phyloP scores from a whole-genome alignment of 805 yeast genomes.

The Schizosaccharomyces cryophilus region DNA sequence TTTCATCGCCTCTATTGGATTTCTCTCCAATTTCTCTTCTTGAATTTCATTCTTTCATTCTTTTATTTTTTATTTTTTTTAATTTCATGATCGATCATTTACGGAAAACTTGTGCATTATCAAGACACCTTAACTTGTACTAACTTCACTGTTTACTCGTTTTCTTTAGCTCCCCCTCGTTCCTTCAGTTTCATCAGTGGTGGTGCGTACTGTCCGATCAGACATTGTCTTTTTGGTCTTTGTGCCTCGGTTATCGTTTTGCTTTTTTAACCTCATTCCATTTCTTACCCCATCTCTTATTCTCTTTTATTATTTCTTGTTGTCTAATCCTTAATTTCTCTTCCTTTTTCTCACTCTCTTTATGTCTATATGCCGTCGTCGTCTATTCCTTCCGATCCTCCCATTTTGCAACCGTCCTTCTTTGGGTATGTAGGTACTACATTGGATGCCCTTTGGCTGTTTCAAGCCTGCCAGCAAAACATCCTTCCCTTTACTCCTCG shows the following conservation, averaged over 20 bases:
- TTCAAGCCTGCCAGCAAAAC: slow-evolving; percentile 53
- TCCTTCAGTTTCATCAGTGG: no score
- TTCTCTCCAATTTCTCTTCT: background rate
- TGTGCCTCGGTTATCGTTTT: background rate
- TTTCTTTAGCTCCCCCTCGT: background rate
- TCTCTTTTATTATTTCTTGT: no score
- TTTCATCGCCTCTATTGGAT: background rate
- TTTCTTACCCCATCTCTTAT: background rate
- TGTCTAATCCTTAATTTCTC: no score
- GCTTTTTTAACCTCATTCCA: background rate
- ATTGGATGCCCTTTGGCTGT: slow-evolving; percentile 54
- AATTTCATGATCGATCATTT: background rate
- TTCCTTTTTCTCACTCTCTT: no score
- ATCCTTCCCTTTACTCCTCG: slow-evolving; percentile 38
- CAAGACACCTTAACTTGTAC: background rate
- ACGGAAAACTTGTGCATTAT: background rate
- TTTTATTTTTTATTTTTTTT: background rate
- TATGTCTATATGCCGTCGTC: no score
- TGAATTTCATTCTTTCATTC: background rate
- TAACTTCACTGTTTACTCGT: background rate
- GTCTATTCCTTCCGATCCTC: background rate
- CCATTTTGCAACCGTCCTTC: slow-evolving; percentile 27
- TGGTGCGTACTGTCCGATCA: no score
- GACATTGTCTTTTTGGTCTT: background rate
- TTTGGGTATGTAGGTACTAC: slow-evolving; percentile 60